phyloP scores from a whole-genome alignment of 345 rosid species.

The Cochlearia excelsa region DNA sequence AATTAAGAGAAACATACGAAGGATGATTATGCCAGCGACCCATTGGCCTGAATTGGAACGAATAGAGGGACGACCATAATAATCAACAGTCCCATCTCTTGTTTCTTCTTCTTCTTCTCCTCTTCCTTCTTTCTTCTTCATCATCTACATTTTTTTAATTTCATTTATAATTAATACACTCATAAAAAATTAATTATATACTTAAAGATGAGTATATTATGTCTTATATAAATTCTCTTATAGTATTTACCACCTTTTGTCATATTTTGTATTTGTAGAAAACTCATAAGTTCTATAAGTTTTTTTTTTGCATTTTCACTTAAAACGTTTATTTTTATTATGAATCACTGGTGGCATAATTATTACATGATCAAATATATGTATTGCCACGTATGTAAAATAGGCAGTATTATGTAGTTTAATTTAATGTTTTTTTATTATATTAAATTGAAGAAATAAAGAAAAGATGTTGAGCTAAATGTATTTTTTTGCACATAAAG shows the following conservation, averaged over 20 bases:
- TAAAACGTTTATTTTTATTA: not conserved
- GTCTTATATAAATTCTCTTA: not conserved
- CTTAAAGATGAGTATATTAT: not conserved
- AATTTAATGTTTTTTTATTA: not conserved
- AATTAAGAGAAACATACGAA: slow-evolving; percentile 46
- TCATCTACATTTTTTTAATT: slow-evolving; percentile 35
- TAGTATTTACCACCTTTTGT: slow-evolving; percentile 6
- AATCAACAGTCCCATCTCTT: slow-evolving; percentile 73
- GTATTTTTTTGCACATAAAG: slow-evolving; percentile 28
- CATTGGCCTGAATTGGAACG: slow-evolving; percentile 65
- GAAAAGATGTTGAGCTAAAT: slow-evolving; percentile 29
- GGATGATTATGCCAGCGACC: slow-evolving; percentile 76
- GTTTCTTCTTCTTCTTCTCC: slow-evolving; percentile 45
- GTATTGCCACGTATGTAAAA: slow-evolving; percentile 15
- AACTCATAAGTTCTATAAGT: not conserved
- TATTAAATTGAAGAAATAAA: not conserved
- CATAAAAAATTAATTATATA: too few species aligned
- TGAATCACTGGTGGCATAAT: not conserved
- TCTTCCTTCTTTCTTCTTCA: slow-evolving; percentile 35
- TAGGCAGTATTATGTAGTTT: not conserved
- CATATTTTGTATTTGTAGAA: not conserved
- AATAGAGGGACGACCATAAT: slow-evolving; percentile 66
- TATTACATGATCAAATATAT: not conserved
- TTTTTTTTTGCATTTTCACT: not conserved
- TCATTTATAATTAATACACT: not conserved